These are phyloP conservation scores for Scenedesmus sp. DNA, from an alignment of 163 green algal genomes.

Conservation along the genomic window DNA sequence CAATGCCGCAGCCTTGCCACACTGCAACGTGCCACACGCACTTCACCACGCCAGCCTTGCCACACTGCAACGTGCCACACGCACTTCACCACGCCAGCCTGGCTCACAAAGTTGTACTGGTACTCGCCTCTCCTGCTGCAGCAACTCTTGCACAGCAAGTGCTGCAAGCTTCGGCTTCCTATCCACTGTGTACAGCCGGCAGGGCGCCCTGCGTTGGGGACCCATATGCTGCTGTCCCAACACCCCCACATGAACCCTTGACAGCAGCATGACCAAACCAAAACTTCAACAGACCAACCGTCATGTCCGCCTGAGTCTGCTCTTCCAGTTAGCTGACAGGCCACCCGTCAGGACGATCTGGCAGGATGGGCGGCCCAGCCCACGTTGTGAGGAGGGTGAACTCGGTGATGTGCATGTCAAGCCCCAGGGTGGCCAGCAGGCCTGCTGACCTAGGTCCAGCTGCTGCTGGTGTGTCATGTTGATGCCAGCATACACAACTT, in stretches of 20 bases:
- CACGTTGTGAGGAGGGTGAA: conserved; percentile 19
- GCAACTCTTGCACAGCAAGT: neutral
- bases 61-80: too few relatives aligned
- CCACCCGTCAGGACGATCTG: neutral
- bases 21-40: neutral
- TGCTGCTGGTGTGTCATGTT: conserved; percentile 6
- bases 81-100: neutral
- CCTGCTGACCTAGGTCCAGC: too few relatives aligned
- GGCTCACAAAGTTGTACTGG: neutral
- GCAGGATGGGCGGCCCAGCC: neutral
- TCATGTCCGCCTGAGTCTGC: conserved; percentile 1
- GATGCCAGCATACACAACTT: conserved; percentile 22
- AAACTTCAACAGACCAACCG: neutral
- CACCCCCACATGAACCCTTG: conserved; percentile 44
- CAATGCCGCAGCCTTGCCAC: neutral
- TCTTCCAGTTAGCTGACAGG: conserved; percentile 42
- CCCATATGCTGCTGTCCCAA: conserved; percentile 43
- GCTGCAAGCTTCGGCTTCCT: conserved; percentile 7
- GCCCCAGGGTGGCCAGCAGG: conserved; percentile 26
- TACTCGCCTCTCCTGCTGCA: conserved; percentile 4
- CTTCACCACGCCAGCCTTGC: neutral
- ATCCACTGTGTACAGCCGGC: neutral
- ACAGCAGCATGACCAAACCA: conserved; percentile 41
- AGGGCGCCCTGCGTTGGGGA: conserved; percentile 16
- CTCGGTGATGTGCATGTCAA: conserved; percentile 43